phyloP scores from a whole-genome alignment of 139 green algal species.

The Closterium sp. region DNA sequence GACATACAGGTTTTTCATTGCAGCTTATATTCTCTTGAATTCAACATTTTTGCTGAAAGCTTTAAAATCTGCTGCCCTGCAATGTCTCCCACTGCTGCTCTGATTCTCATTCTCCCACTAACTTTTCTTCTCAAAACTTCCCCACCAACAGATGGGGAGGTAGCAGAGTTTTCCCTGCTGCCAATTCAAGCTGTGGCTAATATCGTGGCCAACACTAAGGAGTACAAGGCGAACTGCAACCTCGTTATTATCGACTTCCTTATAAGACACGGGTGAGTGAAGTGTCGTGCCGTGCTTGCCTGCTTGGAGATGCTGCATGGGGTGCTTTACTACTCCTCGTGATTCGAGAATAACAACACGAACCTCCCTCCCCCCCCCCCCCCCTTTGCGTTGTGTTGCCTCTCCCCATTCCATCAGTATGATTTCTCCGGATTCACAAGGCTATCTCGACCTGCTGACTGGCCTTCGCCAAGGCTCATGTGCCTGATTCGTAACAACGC shows the following conservation, averaged over 20 bases:
- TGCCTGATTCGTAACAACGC: not conserved
- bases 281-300: not conserved
- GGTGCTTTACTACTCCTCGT: no score
- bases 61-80: no score
- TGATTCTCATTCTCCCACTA: not conserved
- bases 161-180: conserved; percentile 67
- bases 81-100: not conserved
- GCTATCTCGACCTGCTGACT: not conserved
- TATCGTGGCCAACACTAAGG: conserved; percentile 53
- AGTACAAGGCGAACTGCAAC: conserved; percentile 94
- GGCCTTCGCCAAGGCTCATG: not conserved
- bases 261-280: conserved; percentile 63
- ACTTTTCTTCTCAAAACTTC: no score
- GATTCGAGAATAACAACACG: no score
- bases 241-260: conserved; percentile 94
- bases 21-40: no score
- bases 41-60: no score
- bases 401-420: not conserved
- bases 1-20: no score
- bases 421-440: not conserved
- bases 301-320: not conserved
- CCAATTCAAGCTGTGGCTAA: conserved; percentile 67
- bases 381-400: not conserved
- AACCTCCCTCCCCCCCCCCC: no score
- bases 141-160: conserved; percentile 29